phyloP scores from a whole-genome alignment of 495 filamentous ascomycete genomes.

The Penicillium turbatum region DNA sequence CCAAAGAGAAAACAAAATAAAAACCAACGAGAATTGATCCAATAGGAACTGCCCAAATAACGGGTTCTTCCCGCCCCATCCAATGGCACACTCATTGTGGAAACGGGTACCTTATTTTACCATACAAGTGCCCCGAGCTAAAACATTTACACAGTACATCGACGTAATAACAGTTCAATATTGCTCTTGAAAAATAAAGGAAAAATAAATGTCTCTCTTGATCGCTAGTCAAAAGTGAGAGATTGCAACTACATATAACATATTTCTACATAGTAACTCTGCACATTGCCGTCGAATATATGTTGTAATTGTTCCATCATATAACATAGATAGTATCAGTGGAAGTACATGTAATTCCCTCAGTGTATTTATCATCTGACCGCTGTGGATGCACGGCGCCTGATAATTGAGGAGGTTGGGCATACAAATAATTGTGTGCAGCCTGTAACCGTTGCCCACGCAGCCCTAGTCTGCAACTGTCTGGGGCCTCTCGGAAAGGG shows the following conservation, averaged over 20 bases:
- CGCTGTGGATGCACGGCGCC: conserved; percentile 16
- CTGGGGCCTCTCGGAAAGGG: conserved; percentile 1
- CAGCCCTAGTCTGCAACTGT: conserved; percentile 5
- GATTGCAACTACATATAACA: not conserved
- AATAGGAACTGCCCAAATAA: not conserved
- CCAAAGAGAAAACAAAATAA: not conserved
- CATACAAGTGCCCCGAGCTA: not conserved
- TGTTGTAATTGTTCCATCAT: not conserved
- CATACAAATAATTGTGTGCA: conserved; percentile 17
- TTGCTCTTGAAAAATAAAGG: not conserved
- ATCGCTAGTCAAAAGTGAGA: no score
- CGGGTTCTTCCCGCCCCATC: conserved; percentile 15
- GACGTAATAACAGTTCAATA: no score
- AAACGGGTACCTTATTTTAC: conserved; percentile 16
- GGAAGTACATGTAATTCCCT: not conserved
- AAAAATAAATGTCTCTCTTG: not conserved
- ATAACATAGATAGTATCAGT: not conserved
- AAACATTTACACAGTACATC: not conserved
- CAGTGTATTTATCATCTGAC: conserved; percentile 8
- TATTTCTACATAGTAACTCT: no score
- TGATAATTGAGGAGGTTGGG: conserved; percentile 22
- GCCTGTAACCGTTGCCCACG: conserved; percentile 21
- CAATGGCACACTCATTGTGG: conserved; percentile 14
- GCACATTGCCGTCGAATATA: no score
- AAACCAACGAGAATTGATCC: not conserved